Evolutionary conservation across 106 monocot species (phyloP), one percentile per base, ranked within the genome.

Genomic region (Platanthera guangdongensis): DNA sequence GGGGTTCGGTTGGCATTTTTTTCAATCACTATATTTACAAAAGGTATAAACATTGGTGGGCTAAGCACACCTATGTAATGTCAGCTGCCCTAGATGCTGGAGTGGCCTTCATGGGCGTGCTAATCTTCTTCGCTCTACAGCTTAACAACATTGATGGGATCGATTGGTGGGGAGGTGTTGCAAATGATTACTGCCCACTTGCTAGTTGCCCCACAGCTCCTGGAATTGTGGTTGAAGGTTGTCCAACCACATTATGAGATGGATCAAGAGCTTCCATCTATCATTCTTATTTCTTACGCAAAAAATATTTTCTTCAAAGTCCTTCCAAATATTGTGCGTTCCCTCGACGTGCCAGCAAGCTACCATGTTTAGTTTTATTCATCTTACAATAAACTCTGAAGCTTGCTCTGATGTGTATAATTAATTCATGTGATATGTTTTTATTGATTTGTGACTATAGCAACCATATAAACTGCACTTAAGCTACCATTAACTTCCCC

Each of bases 51-150:
- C 15, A 60, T 9, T 96, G 95, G 95, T 96, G 95, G 95, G 83
- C 82, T 74, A 87, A 72, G 81, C 85, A 96, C 70, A 93, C 83
- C 51, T 96, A 96, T 57, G 84, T 96, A 15, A 75, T 96, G 28
- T 87, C 95, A 7, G 95, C 88, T 2, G 88, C 83, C 1, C 77
- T 93, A 4, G 93, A 96, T 73, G 95, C 90, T 3, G 95, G 93
- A 1, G 78, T 90, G 1, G 93, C 90, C 3, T 96, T 96, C 81
- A 96, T 90, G 95, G 95, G 81, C 0, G 87, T 96, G 22, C 71
- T 93, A 6, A 51, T 84, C 0, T 96, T 87, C 82, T 81, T 87
- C 51, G 73, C 87, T 5, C 83, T 96, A 0, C 88, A 89, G 65
- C 82, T 78, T n/a, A 22, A 81, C 5, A 60, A 83, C 39, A 70